Evolutionary conservation across 2,329 filamentous ascomycete species (phyloP).

Genomic region (Xylaria sp.): DNA sequence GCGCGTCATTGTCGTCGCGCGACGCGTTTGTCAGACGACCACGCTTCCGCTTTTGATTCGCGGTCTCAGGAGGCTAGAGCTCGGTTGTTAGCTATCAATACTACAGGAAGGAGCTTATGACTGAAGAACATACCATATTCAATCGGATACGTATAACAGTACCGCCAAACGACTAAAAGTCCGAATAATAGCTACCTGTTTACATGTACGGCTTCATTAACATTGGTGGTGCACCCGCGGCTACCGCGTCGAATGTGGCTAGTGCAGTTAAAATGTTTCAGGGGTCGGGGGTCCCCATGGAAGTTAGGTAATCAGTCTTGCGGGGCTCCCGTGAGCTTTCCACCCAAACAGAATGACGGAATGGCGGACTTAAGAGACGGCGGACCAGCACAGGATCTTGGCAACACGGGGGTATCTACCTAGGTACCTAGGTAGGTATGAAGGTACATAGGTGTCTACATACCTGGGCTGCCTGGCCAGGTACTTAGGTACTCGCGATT

Average conservation of each 20-base stretch:
- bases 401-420: not conserved
- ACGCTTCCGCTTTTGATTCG: slow-evolving; percentile 47
- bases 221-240: too few species aligned
- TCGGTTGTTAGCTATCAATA: slow-evolving; percentile 6
- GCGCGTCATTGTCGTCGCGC: slow-evolving; percentile 35
- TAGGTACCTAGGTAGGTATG: not conserved
- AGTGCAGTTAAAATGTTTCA: too few species aligned
- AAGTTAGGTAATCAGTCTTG: too few species aligned
- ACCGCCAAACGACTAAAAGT: not conserved
- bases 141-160: not conserved
- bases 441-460: not conserved
- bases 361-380: too few species aligned
- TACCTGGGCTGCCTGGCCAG: slow-evolving; percentile 13
- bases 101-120: not conserved
- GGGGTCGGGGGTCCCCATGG: too few species aligned
- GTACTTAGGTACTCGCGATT: too few species aligned
- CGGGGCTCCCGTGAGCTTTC: too few species aligned
- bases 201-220: too few species aligned
- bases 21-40: slow-evolving; percentile 47
- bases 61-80: slow-evolving; percentile 32
- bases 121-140: slow-evolving; percentile 10
- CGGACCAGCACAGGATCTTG: too few species aligned
- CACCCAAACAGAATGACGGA: too few species aligned
- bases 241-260: too few species aligned
- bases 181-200: too few species aligned